Conservation (phyloP, 176 grass and related monocot species). For the Cenchrus fungigraminus region DNA sequence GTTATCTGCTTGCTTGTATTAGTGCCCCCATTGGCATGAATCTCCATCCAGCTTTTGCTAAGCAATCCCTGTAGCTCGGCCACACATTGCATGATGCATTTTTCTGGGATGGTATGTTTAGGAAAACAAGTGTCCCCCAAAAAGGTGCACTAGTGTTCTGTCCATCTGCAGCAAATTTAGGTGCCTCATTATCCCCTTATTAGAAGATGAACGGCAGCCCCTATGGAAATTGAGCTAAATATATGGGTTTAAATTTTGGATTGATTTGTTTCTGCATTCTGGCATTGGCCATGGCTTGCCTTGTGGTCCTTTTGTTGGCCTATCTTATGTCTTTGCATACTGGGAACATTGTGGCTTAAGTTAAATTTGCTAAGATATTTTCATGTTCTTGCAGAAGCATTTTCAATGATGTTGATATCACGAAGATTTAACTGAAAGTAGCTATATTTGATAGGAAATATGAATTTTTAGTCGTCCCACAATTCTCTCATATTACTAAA, state of each 20-base stretch:
- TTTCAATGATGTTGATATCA: not conserved
- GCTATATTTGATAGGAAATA: not conserved
- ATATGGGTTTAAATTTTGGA: not conserved
- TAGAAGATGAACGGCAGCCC: not conserved
- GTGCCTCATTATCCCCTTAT: not conserved
- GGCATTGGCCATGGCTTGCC: not conserved
- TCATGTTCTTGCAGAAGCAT: not conserved
- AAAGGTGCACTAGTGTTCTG: not conserved
- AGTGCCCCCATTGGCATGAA: not conserved
- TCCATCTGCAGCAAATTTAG: not conserved
- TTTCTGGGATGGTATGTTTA: conserved; percentile 10
- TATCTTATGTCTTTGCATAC: not conserved
- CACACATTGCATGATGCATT: not conserved
- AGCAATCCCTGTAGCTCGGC: not conserved
- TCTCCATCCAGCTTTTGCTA: not conserved
- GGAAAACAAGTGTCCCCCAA: not conserved
- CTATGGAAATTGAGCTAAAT: not conserved
- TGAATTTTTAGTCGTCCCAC: not conserved
- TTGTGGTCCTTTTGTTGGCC: not conserved
- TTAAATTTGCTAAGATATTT: not conserved
- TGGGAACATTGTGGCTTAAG: not conserved
- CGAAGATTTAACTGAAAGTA: not conserved
- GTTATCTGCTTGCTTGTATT: conserved; percentile 21
- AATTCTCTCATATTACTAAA: not conserved
- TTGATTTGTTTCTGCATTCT: not conserved